Conservation (phyloP, 768 basidiomycete genomes). For the Mycena epipterygia region DNA sequence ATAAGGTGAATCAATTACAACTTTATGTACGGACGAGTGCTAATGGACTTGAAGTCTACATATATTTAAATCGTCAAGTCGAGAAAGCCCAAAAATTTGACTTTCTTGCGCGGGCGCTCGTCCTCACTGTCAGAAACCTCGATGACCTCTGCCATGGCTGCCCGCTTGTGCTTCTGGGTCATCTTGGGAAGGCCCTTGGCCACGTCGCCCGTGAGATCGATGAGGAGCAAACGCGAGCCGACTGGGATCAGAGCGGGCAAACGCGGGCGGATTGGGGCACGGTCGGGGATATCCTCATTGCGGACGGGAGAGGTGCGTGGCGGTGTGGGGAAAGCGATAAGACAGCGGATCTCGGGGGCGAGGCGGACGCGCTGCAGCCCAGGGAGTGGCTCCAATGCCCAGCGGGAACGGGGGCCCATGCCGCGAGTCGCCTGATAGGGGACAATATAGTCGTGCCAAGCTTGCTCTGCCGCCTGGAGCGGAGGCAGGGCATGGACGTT, state of each 20-base stretch:
- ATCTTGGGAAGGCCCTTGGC: no score
- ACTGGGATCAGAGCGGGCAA: background rate
- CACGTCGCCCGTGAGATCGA: no score
- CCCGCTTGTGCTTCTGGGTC: no score
- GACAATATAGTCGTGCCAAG: conserved; percentile 8
- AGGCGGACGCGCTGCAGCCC: background rate
- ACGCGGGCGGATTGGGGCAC: background rate
- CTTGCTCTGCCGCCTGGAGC: conserved; percentile 16
- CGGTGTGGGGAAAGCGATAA: background rate
- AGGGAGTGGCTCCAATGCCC: conserved; percentile 24
- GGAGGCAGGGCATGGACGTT: background rate
- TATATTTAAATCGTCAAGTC: conserved; percentile 9
- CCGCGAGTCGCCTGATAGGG: conserved; percentile 1
- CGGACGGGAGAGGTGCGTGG: background rate
- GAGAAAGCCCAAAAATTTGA: background rate
- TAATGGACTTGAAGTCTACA: background rate
- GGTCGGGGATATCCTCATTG: background rate
- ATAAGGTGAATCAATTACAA: background rate
- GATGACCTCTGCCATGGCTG: background rate
- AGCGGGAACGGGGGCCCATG: background rate
- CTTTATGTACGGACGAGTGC: background rate
- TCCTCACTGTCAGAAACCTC: background rate
- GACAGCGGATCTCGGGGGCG: background rate
- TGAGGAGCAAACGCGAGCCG: no score
- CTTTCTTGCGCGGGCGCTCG: conserved; percentile 8